These are phyloP conservation scores for Eimeria maxima DNA, from an alignment of 169 alveolate species.

Conservation along the genomic window DNA sequence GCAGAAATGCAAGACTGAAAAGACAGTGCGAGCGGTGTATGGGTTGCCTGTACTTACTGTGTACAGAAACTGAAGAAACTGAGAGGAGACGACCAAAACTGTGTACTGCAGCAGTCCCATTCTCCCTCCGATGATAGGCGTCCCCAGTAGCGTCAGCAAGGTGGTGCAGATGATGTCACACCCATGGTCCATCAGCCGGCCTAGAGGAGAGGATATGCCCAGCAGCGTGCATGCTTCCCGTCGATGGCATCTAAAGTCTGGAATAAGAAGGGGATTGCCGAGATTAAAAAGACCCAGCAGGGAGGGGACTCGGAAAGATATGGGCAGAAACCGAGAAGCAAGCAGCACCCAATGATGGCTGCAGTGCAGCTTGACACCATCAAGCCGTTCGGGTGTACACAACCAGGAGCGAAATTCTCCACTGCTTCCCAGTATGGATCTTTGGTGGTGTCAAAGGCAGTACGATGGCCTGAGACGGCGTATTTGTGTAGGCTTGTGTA, in stretches of 20 bases:
- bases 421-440: constrained; percentile 81
- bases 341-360: constrained; percentile 37
- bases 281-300: constrained; percentile 68
- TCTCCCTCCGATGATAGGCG: constrained; percentile 74
- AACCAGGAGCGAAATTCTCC: constrained; percentile 38
- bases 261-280: constrained; percentile 58
- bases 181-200: constrained; percentile 96
- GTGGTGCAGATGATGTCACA: constrained; percentile 90
- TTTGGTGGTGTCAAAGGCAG: constrained; percentile 65
- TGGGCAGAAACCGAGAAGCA: constrained; percentile 49
- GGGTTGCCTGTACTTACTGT: constrained; percentile 34
- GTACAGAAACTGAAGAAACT: constrained; percentile 74
- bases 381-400: constrained; percentile 74
- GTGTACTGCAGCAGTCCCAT: constrained; percentile 64
- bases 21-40: background rate
- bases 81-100: constrained; percentile 65
- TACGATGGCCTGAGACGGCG: constrained; percentile 62
- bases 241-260: constrained; percentile 95
- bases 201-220: constrained; percentile 91
- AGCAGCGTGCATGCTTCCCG: constrained; percentile 95
- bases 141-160: constrained; percentile 74
- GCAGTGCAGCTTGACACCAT: constrained; percentile 58
- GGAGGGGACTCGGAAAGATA: constrained; percentile 74
- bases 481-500: constrained; percentile 59
- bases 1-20: background rate